Evolutionary conservation across 1,284 basidiomycete species (phyloP), one percentile per base, ranked within the genome.

Genomic region (Heterobasidion occidentale): DNA sequence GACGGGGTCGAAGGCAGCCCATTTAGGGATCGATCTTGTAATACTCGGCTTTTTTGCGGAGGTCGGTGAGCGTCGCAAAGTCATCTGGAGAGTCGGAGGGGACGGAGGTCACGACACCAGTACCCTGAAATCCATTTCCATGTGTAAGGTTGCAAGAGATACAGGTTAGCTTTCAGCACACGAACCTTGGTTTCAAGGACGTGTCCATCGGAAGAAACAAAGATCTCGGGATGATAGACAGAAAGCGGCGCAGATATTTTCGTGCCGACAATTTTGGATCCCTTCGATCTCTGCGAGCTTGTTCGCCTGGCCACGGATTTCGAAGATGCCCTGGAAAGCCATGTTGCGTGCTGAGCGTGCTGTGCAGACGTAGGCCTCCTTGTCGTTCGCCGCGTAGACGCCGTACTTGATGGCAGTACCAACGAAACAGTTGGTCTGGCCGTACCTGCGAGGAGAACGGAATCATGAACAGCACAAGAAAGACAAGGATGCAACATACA

Each of bases 21-120:
- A 99, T 52, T 83, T 77, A 5, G 94, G 94, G 87, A 65, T 98
- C 83, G 64, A 99, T 93, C 70, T 93, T 91, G 83, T 97, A 99
- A 75, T 90, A 97, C 60, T 94, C 94, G 56, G 96, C 84, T 75
- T 99, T 99, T 76, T 98, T 99, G 68, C 90, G 90, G 49, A 99
- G 80, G 67, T 99, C 96, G 68, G 86, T 87, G 56, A 94, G 78
- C 7, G 92, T 97, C 62, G 88, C 86, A 71, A 86, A 98, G 73
- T 99, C 97, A 69, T 99, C 97, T 33, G 97, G 97, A 14, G 97
- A 99, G 71, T 99, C 97, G 12, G 96, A 97, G 0, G 97, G 95
- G 9, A 98, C 94, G 52, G 94, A 99, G 2, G 95, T 98, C 63
- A 99, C 97, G 44, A 99, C 95, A 66, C 97, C 97, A 20, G 96